These are phyloP conservation scores for Dactylellina leptospora DNA, from an alignment of 2,329 filamentous ascomycete species.

Conservation along the genomic window DNA sequence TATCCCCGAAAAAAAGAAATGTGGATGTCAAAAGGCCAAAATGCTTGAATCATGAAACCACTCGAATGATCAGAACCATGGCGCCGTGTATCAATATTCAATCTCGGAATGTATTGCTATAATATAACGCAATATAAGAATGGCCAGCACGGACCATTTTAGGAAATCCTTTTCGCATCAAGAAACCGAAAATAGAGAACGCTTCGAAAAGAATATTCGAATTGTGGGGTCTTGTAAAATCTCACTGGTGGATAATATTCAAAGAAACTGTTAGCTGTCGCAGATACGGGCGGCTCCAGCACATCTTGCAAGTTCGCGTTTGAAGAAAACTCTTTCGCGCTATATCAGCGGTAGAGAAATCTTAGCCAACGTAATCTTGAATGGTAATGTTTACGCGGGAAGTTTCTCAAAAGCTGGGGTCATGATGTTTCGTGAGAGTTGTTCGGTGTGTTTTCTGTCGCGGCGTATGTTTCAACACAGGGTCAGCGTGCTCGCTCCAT, in stretches of 20 bases:
- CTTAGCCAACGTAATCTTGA: too few relatives aligned
- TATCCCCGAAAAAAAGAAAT: too few relatives aligned
- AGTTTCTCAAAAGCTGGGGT: too few relatives aligned
- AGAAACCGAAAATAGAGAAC: too few relatives aligned
- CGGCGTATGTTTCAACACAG: conserved; percentile 23
- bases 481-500: not conserved
- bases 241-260: conserved; percentile 1
- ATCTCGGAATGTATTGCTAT: conserved; percentile 7
- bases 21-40: too few relatives aligned
- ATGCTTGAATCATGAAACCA: conserved; percentile 15
- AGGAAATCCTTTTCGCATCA: too few relatives aligned
- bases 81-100: conserved; percentile 37
- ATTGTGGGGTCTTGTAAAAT: too few relatives aligned
- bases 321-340: not conserved
- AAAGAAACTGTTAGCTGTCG: not conserved
- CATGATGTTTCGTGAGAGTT: conserved; percentile 3
- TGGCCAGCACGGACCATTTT: not conserved
- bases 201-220: too few relatives aligned
- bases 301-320: conserved; percentile 1
- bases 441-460: conserved; percentile 11
- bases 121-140: not conserved
- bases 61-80: conserved; percentile 14
- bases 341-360: conserved; percentile 1
- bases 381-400: too few relatives aligned
- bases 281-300: not conserved